Evolutionary conservation across 1,284 basidiomycete species (phyloP), one percentile per base, ranked within the genome.

Genomic region (Fomitopsis pinicola): DNA sequence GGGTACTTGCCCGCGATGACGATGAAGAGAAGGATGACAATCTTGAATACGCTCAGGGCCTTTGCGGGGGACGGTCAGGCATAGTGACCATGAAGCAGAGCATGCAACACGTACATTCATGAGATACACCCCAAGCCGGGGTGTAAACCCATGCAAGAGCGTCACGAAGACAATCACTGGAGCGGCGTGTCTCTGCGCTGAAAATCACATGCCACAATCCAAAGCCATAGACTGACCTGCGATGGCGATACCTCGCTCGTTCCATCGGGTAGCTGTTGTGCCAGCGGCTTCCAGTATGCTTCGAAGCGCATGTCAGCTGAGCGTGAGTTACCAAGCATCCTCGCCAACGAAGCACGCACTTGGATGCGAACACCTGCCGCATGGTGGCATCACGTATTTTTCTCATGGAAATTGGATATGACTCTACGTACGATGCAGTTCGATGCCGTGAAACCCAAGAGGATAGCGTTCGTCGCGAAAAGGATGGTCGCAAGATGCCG

Each of bases 41-140:
- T 75, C 66, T 90, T 91, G 75, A 88, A 84, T 38, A 81, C 63
- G 42, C 86, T 88, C 3, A 92, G 77, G 0, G 58, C 63, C 70
- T 22, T 22, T 66, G 14, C 57, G 14, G 10, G 17, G 70, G 5
- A 8, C 3, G 15, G 42, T 55, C 45, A 38, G 55, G 3, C 17
- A 5, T 10, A 6, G n/a, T 10, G 14, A 7, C 3, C n/a, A 36
- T 42, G n/a, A 7, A 28, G 5, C 3, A 19, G 9, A n/a, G 17
- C 8, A n/a, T 54, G 2, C 17, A 12, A 38, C 17, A 54, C 69
- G 42, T 45, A 73, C 72, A 48, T 73, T 73, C 72, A 73, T 73
- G 42, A 71, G 60, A 35, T 52, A 64, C 9, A 73, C 59, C 19
- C 72, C 72, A 6, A 71, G 60, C 8, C 63, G 59, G 0, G 72